phyloP scores from a whole-genome alignment of 2,329 filamentous ascomycete genomes.

The Claviceps capensis region DNA sequence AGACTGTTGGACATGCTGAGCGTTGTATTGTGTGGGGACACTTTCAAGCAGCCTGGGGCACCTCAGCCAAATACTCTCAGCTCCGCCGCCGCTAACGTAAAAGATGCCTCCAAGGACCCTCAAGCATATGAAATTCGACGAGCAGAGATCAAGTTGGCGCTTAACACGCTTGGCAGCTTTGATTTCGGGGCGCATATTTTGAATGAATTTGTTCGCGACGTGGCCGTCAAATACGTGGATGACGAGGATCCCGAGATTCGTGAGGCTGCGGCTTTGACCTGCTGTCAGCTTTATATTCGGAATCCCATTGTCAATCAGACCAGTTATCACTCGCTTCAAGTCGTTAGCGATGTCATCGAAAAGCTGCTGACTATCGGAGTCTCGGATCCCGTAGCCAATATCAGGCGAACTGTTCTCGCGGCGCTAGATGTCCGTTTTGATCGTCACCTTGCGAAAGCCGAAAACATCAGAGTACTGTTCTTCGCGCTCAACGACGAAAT shows the following conservation, averaged over 20 bases:
- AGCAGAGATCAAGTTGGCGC: slow-evolving; percentile 77
- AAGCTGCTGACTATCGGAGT: slow-evolving; percentile 90
- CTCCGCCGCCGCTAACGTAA: slow-evolving; percentile 69
- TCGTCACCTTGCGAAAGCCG: slow-evolving; percentile 88
- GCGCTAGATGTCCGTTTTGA: slow-evolving; percentile 92
- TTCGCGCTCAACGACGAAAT: slow-evolving; percentile 91
- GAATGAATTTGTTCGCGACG: slow-evolving; percentile 97
- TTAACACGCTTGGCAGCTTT: slow-evolving; percentile 95
- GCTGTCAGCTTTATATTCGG: slow-evolving; percentile 91
- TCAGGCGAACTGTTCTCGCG: slow-evolving; percentile 74
- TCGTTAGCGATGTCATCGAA: slow-evolving; percentile 95
- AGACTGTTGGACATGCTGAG: slow-evolving; percentile 89
- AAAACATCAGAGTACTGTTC: slow-evolving; percentile 92
- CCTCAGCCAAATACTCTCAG: slow-evolving; percentile 70
- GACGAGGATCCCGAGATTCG: slow-evolving; percentile 89
- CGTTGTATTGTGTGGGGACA: slow-evolving; percentile 79
- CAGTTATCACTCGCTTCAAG: slow-evolving; percentile 89
- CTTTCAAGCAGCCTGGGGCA: slow-evolving; percentile 84
- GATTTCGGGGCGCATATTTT: slow-evolving; percentile 87
- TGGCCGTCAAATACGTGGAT: slow-evolving; percentile 95
- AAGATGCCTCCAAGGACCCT: slow-evolving; percentile 67
- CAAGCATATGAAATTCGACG: slow-evolving; percentile 69
- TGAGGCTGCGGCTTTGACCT: slow-evolving; percentile 88
- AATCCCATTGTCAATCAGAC: slow-evolving; percentile 98
- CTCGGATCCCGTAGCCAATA: slow-evolving; percentile 79